Conservation (phyloP, 2,329 filamentous ascomycete genomes). For the Pyricularia sp. region DNA sequence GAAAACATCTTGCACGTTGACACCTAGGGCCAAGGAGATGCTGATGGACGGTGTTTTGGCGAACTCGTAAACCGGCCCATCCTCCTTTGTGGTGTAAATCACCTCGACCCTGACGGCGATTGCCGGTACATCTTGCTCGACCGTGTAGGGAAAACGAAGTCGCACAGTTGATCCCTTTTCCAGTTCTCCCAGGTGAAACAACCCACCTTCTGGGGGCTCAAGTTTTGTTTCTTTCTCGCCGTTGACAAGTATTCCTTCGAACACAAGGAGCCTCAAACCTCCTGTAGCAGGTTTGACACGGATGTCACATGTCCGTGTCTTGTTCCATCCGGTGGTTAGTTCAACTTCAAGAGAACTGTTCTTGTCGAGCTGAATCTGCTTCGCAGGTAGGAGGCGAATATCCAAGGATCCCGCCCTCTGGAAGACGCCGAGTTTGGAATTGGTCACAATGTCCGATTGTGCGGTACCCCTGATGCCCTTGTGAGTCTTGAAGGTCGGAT, state of each 20-base stretch:
- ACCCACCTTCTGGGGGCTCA: constrained; percentile 38
- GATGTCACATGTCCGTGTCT: constrained; percentile 44
- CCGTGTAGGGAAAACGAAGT: constrained; percentile 66
- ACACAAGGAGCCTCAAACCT: constrained; percentile 49
- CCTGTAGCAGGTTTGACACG: constrained; percentile 52
- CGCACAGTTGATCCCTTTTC: constrained; percentile 31
- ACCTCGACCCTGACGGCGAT: constrained; percentile 67
- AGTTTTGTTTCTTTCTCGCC: constrained; percentile 10
- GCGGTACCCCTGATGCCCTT: constrained; percentile 29
- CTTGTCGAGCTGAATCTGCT: constrained; percentile 65
- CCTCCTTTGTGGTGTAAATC: constrained; percentile 54
- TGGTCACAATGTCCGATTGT: constrained; percentile 35
- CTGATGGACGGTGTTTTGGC: constrained; percentile 49
- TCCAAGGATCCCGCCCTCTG: constrained; percentile 57
- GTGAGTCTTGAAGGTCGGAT: constrained; percentile 22
- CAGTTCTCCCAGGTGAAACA: constrained; percentile 38
- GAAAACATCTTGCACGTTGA: constrained; percentile 95
- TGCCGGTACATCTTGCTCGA: constrained; percentile 61
- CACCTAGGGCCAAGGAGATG: constrained; percentile 70
- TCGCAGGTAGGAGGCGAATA: constrained; percentile 51
- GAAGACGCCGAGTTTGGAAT: constrained; percentile 58
- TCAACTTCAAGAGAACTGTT: constrained; percentile 65
- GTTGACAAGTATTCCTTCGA: constrained; percentile 39
- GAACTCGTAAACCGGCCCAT: constrained; percentile 43
- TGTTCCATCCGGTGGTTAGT: constrained; percentile 62